Conservation (phyloP, 352 stramenopile genomes). For the Phytophthora quininea region DNA sequence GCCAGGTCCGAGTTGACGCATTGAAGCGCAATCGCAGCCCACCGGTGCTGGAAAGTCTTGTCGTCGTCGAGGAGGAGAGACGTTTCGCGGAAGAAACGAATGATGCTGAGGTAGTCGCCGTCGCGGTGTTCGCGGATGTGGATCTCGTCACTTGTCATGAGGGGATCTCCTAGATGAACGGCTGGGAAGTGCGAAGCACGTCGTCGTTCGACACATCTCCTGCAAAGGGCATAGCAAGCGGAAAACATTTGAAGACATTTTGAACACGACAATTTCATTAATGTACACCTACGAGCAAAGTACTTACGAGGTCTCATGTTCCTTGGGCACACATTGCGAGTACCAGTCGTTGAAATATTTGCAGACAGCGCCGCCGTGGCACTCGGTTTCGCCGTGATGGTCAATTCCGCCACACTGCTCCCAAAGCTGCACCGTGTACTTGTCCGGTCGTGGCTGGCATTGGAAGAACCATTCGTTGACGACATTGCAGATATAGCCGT, state of each 20-base stretch:
- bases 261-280: not conserved
- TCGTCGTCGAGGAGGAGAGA: slow-evolving; percentile 18
- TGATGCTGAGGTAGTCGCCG: slow-evolving; percentile 8
- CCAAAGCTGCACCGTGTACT: slow-evolving; percentile 33
- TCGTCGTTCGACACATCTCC: not conserved
- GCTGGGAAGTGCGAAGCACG: slow-evolving; percentile 1
- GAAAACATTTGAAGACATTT: too few relatives aligned
- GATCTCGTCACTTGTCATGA: not conserved
- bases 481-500: slow-evolving; percentile 41
- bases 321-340: slow-evolving; percentile 53
- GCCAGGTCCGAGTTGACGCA: slow-evolving; percentile 10
- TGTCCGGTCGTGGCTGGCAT: slow-evolving; percentile 30
- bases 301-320: slow-evolving; percentile 28
- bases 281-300: not conserved
- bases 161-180: not conserved
- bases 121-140: slow-evolving; percentile 10
- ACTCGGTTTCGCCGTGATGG: slow-evolving; percentile 18
- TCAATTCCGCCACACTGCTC: slow-evolving; percentile 31
- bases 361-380: slow-evolving; percentile 35
- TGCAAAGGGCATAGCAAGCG: too few relatives aligned
- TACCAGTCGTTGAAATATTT: slow-evolving; percentile 49
- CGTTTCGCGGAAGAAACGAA: slow-evolving; percentile 12
- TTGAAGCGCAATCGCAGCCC: slow-evolving; percentile 1
- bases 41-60: slow-evolving; percentile 7
- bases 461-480: slow-evolving; percentile 53